These are phyloP conservation scores for Marchantia polymorpha DNA, from an alignment of 225 moss, liverwort and hornwort species.

Conservation along the genomic window DNA sequence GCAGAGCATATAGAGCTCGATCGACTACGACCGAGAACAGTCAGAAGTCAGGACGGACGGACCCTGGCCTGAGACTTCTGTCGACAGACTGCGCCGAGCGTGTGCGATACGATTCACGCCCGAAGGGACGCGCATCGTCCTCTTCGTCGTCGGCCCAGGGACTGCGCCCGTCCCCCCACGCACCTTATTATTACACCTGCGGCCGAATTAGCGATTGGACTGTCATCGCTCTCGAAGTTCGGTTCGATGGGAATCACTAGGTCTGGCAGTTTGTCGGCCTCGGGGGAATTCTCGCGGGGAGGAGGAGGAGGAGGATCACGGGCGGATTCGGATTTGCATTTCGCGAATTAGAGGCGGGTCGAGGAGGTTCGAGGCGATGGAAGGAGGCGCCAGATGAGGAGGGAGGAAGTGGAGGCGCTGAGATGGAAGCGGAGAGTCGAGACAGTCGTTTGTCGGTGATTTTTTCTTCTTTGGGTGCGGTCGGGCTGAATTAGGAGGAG, in stretches of 20 bases:
- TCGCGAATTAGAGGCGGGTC: not conserved
- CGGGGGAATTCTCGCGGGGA: too few species aligned
- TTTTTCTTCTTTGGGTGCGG: too few species aligned
- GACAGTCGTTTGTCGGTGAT: not conserved
- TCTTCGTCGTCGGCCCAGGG: too few species aligned
- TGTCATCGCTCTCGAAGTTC: not conserved
- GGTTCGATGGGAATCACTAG: not conserved
- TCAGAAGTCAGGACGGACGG: too few species aligned
- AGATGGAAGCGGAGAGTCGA: not conserved
- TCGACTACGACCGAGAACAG: too few species aligned
- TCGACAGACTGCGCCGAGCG: not conserved
- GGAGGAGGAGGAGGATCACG: too few species aligned
- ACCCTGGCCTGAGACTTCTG: too few species aligned
- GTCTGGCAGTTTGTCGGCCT: not conserved
- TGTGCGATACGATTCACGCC: not conserved
- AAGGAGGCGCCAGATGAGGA: not conserved
- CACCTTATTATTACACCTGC: too few species aligned
- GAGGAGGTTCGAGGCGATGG: not conserved
- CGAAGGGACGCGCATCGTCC: not conserved
- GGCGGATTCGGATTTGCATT: not conserved
- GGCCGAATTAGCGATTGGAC: not conserved
- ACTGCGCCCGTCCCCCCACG: too few species aligned
- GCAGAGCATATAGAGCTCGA: too few species aligned
- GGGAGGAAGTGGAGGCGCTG: not conserved
- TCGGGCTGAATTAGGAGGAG: not conserved